Percentiles rank a stretch among this genome's conserved stretches.
Conservation (phyloP, 2,329 filamentous ascomycete genomes). For the Myriosclerotinia scirpicola region DNA sequence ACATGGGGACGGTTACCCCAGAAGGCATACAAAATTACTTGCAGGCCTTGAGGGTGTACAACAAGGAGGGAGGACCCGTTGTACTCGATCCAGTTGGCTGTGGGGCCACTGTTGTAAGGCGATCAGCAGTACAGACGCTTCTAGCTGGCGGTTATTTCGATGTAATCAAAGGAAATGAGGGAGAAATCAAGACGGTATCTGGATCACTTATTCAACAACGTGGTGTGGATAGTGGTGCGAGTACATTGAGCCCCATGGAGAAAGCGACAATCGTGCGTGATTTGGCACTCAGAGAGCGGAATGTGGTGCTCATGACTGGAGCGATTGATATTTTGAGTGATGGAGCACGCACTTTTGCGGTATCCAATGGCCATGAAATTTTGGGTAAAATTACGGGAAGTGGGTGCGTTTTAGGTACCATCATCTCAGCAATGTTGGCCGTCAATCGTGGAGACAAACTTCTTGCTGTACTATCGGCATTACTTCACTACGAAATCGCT, state of each 20-base stretch:
- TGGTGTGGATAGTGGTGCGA: slow-evolving; percentile 76
- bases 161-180: slow-evolving; percentile 92
- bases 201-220: slow-evolving; percentile 65
- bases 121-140: slow-evolving; percentile 68
- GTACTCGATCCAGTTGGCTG: slow-evolving; percentile 90
- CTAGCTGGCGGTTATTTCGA: slow-evolving; percentile 75
- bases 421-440: slow-evolving; percentile 73
- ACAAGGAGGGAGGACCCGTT: slow-evolving; percentile 69
- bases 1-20: slow-evolving; percentile 89
- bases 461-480: slow-evolving; percentile 68
- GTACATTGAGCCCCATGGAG: slow-evolving; percentile 53
- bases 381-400: slow-evolving; percentile 73
- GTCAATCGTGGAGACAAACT: slow-evolving; percentile 63
- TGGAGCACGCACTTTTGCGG: slow-evolving; percentile 62
- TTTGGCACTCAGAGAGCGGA: slow-evolving; percentile 67
- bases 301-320: slow-evolving; percentile 81
- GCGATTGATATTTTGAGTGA: slow-evolving; percentile 75
- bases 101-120: slow-evolving; percentile 75
- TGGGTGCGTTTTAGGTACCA: slow-evolving; percentile 83
- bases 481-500: slow-evolving; percentile 76
- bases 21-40: slow-evolving; percentile 71
- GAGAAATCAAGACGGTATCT: slow-evolving; percentile 75
- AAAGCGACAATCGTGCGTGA: slow-evolving; percentile 62
- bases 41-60: slow-evolving; percentile 78
- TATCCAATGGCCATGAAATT: slow-evolving; percentile 74